phyloP scores from a whole-genome alignment of 2,329 filamentous ascomycete species.

The Dryadomyces quercivorus region DNA sequence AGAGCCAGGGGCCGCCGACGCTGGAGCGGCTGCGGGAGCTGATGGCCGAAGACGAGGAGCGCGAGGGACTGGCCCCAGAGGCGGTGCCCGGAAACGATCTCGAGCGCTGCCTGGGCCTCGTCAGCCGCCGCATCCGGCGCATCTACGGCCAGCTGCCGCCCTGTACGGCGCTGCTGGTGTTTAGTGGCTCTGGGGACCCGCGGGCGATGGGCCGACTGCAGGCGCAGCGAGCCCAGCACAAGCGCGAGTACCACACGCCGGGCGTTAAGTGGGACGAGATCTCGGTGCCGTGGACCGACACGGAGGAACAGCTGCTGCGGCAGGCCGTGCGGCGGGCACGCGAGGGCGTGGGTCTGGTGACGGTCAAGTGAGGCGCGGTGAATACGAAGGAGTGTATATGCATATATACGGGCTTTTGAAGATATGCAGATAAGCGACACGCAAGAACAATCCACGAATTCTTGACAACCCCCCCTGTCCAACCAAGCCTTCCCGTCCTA shows the following conservation, averaged over 20 bases:
- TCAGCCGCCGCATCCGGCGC: conserved; percentile 36
- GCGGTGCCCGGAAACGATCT: conserved; percentile 18
- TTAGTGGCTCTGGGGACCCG: conserved; percentile 56
- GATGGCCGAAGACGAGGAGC: conserved; percentile 7
- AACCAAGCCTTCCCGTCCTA: conserved; percentile 16
- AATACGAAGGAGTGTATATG: neutral
- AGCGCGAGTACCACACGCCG: conserved; percentile 50
- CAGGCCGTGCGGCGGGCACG: conserved; percentile 44
- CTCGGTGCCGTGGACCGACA: conserved; percentile 55
- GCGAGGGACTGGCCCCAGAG: neutral
- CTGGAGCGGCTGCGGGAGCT: conserved; percentile 12
- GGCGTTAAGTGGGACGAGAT: conserved; percentile 55
- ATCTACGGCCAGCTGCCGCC: conserved; percentile 48
- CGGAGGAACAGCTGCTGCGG: conserved; percentile 50
- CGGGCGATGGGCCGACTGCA: conserved; percentile 52
- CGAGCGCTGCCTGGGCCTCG: conserved; percentile 30
- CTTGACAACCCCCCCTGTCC: no score
- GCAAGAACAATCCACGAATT: neutral
- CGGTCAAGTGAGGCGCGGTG: conserved; percentile 39
- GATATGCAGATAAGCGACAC: neutral
- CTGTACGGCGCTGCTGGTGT: conserved; percentile 53
- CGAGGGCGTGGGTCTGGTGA: conserved; percentile 51
- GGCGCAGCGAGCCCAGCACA: conserved; percentile 46
- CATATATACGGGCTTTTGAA: neutral
- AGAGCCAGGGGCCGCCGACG: conserved; percentile 22